Evolutionary conservation across 192 early-diverging fungal species (phyloP), one percentile per base, ranked within the genome.

Genomic region (Geranomyces variabilis): DNA sequence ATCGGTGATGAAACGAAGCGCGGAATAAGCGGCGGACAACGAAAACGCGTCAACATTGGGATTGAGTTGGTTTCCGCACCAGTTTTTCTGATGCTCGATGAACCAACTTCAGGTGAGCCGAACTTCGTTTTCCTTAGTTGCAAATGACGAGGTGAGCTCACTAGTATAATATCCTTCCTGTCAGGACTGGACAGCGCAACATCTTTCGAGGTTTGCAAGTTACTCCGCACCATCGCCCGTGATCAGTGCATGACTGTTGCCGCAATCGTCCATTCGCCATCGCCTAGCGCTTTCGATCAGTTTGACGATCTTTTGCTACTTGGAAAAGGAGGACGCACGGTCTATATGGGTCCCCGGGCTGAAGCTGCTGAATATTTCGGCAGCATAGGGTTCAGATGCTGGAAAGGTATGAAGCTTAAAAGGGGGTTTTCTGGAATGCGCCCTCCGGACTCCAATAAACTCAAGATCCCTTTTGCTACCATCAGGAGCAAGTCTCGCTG

Each of bases 11-110:
- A 86, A 59, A 85, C 77, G 21, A 49, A 62, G 29, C 75, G 90
- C 47, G 90, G 90, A 33, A 85, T 92, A 31, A 30, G 86, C 17
- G 90, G 90, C 70, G 90, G 90, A n/a, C 90, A 92, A 57, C 70
- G 90, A 4, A 92, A 92, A 73, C 82, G 90, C 10, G 90, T 91
- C 58, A 91, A 91, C 66, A 91, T 92, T 74, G 90, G 90, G 13
- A 91, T 92, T 87, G 90, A 92, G 65, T 73, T 84, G 22, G 75
- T 81, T 51, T 77, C 81, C 17, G 78, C 86, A 41, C 90, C 90
- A 5, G 80, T 76, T 41, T 79, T 88, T 22, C 76, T 91, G 48
- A 88, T 91, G 62, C 71, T 88, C 69, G 90, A 91, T 69, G 90
- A 92, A 34, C 90, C 90, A 12, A 92, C 90, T 9, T 41, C 36